Base-by-base conservation (phyloP, 805 yeast genomes). In the Cyberlindnera suaveolens region DNA sequence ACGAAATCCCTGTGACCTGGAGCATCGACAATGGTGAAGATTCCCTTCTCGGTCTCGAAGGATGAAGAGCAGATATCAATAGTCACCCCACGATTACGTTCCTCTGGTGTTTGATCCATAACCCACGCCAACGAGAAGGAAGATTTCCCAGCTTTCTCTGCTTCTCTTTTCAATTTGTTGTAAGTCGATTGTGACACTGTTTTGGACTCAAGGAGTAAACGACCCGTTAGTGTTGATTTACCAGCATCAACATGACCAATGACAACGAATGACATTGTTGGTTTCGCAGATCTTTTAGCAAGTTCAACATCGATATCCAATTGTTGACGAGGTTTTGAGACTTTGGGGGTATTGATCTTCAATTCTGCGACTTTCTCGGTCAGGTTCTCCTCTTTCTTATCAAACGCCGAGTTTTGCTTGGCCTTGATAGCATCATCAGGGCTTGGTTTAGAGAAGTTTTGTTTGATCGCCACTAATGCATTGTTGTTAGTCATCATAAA, bases 221-320 rank as follows among this genome's bases (percentile, higher is more conserved):
- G 96, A 71, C 97, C 97, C 70, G 98, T 90, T 72, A 96, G 85
- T 66, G 98, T 90, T 52, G 97, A 91, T 77, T 87, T 85, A 71
- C 91, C 91, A 65, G 97, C 91, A 78, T 91, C 98, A 95, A 91
- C 98, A 91, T 91, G 98, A 71, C 98, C 98, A 75, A 91, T 91
- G 67, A 91, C 96, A 73, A 93, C 98, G 78, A 91, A 93, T 88
- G 90, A 89, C 74, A 88, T 84, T 81, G 89, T 96, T 74, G 80
- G 72, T 84, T 90, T 90, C 63, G 79, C 89, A 72, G 85, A 84
- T 78, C 96, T 95, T 89, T 67, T 53, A 2, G 49, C 39, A 29
- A 45, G 44, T 32, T 53, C 50, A 9, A 36, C 35, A 16, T 50
- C 51, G 2, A 57, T 43, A 31, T 62, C 61, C 34, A 67, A 65